Evolutionary conservation across 2,329 filamentous ascomycete species (phyloP).

Genomic region (Aotearoamyces nothofagi): DNA sequence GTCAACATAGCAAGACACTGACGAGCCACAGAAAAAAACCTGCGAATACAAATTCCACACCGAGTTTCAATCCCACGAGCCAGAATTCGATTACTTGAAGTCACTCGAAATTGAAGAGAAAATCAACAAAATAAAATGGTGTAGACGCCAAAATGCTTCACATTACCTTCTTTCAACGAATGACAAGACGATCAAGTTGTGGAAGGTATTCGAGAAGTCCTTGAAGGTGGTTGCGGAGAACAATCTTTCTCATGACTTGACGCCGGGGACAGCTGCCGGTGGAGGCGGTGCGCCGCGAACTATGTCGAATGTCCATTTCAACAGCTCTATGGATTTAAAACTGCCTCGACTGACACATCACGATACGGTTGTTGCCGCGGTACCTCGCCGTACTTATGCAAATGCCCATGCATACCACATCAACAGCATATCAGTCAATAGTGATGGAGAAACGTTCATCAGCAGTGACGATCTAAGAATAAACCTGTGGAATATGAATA

Average conservation of each 20-base stretch:
- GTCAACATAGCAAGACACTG: too few relatives aligned
- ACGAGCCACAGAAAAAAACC: conserved; percentile 74
- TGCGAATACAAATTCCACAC: conserved; percentile 99
- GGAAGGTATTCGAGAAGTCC: conserved; percentile 99
- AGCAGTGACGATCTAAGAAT: conserved; percentile 95
- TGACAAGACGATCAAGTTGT: conserved; percentile 99
- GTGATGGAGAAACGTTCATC: conserved; percentile 97
- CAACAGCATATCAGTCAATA: conserved; percentile 99
- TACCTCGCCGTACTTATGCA: conserved; percentile 89
- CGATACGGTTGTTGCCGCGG: conserved; percentile 93
- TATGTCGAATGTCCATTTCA: conserved; percentile 61
- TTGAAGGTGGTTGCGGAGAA: conserved; percentile 98
- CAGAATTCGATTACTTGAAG: conserved; percentile 98
- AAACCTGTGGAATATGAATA: conserved; percentile 98
- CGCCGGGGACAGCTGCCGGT: conserved; percentile 51
- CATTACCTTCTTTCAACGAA: conserved; percentile 98
- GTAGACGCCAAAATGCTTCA: conserved; percentile 90
- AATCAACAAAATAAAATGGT: conserved; percentile 99
- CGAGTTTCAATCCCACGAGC: conserved; percentile 98
- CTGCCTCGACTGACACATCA: conserved; percentile 93
- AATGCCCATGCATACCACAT: conserved; percentile 99
- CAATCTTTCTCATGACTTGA: conserved; percentile 89
- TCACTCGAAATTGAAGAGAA: conserved; percentile 99
- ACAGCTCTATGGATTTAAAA: conserved; percentile 69
- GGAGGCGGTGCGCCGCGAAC: conserved; percentile 66